phyloP scores from a whole-genome alignment of 2,329 filamentous ascomycete species.

The Colletotrichum kahawae region DNA sequence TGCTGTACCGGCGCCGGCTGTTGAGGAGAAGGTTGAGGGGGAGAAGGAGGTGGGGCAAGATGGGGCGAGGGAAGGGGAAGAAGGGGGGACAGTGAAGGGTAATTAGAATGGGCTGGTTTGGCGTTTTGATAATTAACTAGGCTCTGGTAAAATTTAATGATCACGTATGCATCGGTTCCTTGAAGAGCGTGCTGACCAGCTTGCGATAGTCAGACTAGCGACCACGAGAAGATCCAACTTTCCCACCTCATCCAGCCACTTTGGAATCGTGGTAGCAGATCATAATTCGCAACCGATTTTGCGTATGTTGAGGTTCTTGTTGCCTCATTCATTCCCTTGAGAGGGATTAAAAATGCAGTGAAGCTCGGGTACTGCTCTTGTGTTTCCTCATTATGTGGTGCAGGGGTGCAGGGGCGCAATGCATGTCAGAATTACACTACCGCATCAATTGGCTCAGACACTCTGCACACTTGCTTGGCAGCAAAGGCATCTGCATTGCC shows the following conservation, averaged over 20 bases:
- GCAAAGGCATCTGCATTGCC: too few relatives aligned
- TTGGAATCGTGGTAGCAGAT: background rate
- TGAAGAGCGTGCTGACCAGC: accelerated
- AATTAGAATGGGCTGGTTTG: background rate
- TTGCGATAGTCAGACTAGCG: accelerated
- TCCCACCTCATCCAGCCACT: accelerated
- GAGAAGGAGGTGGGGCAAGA: background rate
- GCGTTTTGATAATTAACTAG: background rate
- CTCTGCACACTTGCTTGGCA: too few relatives aligned
- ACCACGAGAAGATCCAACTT: background rate
- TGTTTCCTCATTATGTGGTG: too few relatives aligned
- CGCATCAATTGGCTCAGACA: too few relatives aligned
- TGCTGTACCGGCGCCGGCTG: background rate
- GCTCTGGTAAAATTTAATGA: background rate
- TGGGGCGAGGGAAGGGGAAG: background rate
- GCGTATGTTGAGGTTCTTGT: too few relatives aligned
- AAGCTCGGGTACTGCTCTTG: too few relatives aligned
- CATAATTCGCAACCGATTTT: too few relatives aligned
- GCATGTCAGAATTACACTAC: too few relatives aligned
- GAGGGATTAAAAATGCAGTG: too few relatives aligned
- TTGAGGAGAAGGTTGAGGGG: background rate
- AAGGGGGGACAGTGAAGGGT: background rate
- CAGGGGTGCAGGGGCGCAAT: too few relatives aligned
- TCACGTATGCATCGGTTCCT: background rate
- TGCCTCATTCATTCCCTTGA: too few relatives aligned